phyloP scores from a whole-genome alignment of 352 stramenopile species.

The Pythium phragmitis region DNA sequence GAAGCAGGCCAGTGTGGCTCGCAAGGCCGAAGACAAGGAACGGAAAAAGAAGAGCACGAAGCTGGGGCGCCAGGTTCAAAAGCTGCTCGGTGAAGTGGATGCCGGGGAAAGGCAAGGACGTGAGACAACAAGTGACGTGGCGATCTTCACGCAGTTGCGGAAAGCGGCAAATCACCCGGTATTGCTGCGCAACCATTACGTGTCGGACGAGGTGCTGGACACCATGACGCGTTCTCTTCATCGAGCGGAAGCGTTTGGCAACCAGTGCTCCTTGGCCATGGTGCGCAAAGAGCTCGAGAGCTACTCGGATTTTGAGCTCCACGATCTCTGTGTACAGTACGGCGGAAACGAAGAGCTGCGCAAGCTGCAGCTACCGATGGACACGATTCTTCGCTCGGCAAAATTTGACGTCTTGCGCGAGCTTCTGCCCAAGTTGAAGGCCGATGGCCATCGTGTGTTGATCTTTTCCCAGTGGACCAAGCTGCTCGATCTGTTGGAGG shows the following conservation, averaged over 20 bases:
- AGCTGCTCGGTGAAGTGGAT: conserved; percentile 38
- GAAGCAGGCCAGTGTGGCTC: conserved; percentile 45
- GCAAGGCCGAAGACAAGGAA: conserved; percentile 53
- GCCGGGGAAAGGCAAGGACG: conserved; percentile 17
- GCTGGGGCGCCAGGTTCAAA: conserved; percentile 41
- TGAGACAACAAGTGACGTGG: conserved; percentile 35
- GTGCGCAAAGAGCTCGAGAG: conserved; percentile 92
- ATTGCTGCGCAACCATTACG: conserved; percentile 87
- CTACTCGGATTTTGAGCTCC: conserved; percentile 96
- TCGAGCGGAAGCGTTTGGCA: conserved; percentile 79
- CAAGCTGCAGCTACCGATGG: conserved; percentile 81
- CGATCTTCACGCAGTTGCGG: conserved; percentile 95
- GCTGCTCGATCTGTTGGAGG: conserved; percentile 92
- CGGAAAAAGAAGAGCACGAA: conserved; percentile 56
- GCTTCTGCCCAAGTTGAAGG: conserved; percentile 86
- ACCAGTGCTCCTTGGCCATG: conserved; percentile 73
- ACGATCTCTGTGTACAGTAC: conserved; percentile 92
- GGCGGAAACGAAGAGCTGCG: conserved; percentile 72
- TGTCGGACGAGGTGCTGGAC: conserved; percentile 68
- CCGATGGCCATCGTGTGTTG: conserved; percentile 92
- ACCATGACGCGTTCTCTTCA: conserved; percentile 85
- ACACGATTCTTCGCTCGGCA: conserved; percentile 90
- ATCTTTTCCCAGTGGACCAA: conserved; percentile 98
- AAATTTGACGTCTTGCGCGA: conserved; percentile 93
- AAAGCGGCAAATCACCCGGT: conserved; percentile 98